Percentiles rank a stretch among this genome's conserved stretches.
phyloP scores from a whole-genome alignment of 805 yeast species.

The Starmerella vaccinii region DNA sequence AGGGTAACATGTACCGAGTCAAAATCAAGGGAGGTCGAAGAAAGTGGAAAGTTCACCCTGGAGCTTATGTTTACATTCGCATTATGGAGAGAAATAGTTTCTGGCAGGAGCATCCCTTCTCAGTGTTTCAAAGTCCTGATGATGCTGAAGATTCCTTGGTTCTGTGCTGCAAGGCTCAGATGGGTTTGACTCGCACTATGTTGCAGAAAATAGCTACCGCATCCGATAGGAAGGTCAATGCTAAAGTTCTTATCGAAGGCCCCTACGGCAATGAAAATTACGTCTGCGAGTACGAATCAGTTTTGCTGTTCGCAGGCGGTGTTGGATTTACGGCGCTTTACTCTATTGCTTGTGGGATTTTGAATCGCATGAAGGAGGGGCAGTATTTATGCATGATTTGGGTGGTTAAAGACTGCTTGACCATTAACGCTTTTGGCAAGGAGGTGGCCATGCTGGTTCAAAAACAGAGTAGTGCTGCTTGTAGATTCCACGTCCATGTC shows the following conservation, averaged over 20 bases:
- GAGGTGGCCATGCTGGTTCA: constrained; percentile 38
- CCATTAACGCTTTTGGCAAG: constrained; percentile 43
- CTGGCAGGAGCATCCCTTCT: constrained; percentile 72
- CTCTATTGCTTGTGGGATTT: constrained; percentile 37
- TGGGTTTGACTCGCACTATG: constrained; percentile 43
- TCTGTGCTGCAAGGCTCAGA: constrained; percentile 42
- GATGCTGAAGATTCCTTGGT: constrained; percentile 34
- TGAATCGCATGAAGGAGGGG: constrained; percentile 11
- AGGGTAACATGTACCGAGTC: constrained; percentile 34
- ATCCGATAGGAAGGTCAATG: constrained; percentile 23
- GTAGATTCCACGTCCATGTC: constrained; percentile 18
- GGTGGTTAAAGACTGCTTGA: constrained; percentile 29
- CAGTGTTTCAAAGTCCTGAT: constrained; percentile 33
- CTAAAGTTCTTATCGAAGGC: constrained; percentile 47
- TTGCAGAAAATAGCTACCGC: constrained; percentile 30
- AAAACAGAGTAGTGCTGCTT: neutral
- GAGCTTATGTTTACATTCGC: constrained; percentile 49
- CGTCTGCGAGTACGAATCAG: constrained; percentile 38
- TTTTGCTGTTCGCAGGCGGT: constrained; percentile 52
- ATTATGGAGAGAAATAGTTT: constrained; percentile 42
- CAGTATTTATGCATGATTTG: constrained; percentile 23
- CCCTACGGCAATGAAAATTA: constrained; percentile 47
- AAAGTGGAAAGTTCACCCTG: constrained; percentile 43
- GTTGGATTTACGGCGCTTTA: constrained; percentile 52
- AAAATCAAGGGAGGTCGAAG: constrained; percentile 33